Conservation (phyloP, 2,329 filamentous ascomycete genomes). For the Hymenoscyphus repandus region DNA sequence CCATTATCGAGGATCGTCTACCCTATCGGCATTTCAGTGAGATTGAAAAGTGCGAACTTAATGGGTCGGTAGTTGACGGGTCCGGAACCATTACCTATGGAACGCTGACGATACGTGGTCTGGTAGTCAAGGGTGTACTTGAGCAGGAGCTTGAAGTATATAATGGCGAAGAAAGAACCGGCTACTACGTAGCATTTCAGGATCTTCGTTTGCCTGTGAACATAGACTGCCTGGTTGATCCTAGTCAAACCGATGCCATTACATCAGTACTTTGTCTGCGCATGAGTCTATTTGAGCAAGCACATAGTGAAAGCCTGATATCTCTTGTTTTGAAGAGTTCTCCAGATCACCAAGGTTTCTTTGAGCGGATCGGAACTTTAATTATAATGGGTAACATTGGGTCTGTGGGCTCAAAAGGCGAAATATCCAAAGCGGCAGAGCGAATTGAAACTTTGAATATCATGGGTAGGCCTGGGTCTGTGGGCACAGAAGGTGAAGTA, state of each 20-base stretch:
- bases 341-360: not conserved
- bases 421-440: not conserved
- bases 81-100: not conserved
- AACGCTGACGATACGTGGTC: not conserved
- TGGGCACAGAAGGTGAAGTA: not conserved
- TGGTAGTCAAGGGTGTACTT: not conserved
- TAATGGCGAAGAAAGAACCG: not conserved
- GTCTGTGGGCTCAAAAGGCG: not conserved
- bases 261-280: not conserved
- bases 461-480: not conserved
- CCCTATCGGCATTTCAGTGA: not conserved
- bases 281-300: not conserved
- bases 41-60: not conserved
- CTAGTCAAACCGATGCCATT: not conserved
- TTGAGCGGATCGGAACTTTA: constrained; percentile 1
- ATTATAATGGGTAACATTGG: not conserved
- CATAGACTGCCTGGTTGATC: not conserved
- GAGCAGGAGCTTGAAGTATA: not conserved
- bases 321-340: constrained; percentile 4
- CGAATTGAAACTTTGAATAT: not conserved
- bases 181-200: not conserved
- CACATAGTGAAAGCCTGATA: not conserved
- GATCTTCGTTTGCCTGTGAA: not conserved
- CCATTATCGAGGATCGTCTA: not conserved
- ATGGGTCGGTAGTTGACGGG: not conserved